Evolutionary conservation across 306 rosid genomes (phyloP).

Genomic region (Senna siamea): DNA sequence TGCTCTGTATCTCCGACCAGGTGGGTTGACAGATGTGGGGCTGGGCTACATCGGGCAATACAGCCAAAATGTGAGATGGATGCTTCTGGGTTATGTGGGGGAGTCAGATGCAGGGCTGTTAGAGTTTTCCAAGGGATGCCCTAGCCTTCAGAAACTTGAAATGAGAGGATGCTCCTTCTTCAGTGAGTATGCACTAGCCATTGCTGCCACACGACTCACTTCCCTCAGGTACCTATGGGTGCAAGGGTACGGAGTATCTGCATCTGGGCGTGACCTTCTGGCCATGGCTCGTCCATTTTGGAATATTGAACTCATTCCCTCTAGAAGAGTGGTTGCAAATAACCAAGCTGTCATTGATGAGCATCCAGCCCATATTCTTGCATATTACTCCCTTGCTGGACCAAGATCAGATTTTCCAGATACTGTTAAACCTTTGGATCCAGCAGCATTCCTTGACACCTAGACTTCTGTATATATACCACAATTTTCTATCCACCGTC

Average conservation of each 20-base stretch:
- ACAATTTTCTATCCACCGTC: background rate
- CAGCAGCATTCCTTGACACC: slow-evolving; percentile 29
- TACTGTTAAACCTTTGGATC: slow-evolving; percentile 61
- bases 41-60: slow-evolving; percentile 76
- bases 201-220: slow-evolving; percentile 66
- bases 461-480: slow-evolving; percentile 59
- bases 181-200: slow-evolving; percentile 77
- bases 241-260: slow-evolving; percentile 77
- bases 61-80: slow-evolving; percentile 90
- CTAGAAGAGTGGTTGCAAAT: slow-evolving; percentile 44
- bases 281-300: slow-evolving; percentile 89
- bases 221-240: slow-evolving; percentile 94
- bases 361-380: slow-evolving; percentile 91
- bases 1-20: slow-evolving; percentile 81
- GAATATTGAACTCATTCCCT: slow-evolving; percentile 89
- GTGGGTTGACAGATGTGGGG: slow-evolving; percentile 80
- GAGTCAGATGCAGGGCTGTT: slow-evolving; percentile 78
- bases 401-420: slow-evolving; percentile 83
- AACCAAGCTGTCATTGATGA: slow-evolving; percentile 28
- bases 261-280: slow-evolving; percentile 66
- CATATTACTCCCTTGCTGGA: slow-evolving; percentile 96
- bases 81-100: slow-evolving; percentile 90
- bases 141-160: slow-evolving; percentile 87
- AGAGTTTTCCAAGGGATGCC: slow-evolving; percentile 82
- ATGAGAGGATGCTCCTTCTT: slow-evolving; percentile 87